Conservation (phyloP, 305 asterid species). For the Striga hermonthica region DNA sequence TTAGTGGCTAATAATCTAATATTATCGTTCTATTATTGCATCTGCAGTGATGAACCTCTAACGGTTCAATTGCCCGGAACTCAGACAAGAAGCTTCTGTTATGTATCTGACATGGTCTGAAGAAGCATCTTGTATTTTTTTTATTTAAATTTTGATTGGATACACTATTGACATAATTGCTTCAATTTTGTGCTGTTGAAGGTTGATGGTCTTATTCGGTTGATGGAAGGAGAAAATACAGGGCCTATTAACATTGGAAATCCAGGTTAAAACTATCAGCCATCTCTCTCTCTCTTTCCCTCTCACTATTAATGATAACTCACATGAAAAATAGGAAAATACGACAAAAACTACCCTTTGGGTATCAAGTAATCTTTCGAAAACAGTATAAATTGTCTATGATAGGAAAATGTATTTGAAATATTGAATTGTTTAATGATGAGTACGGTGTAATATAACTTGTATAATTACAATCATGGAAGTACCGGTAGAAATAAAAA, state of each 20-base stretch:
- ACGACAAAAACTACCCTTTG: too few relatives aligned
- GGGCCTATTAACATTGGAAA: slow-evolving; percentile 93
- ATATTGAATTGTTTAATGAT: too few relatives aligned
- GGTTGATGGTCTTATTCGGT: slow-evolving; percentile 86
- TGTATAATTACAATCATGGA: too few relatives aligned
- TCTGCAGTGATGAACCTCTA: slow-evolving; percentile 52
- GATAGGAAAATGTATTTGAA: too few relatives aligned
- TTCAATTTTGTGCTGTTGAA: slow-evolving; percentile 30
- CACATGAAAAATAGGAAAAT: too few relatives aligned
- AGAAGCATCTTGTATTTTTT: not conserved
- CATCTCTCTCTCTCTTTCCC: not conserved
- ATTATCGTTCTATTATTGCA: not conserved
- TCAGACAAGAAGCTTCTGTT: slow-evolving; percentile 83
- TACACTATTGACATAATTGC: slow-evolving; percentile 1
- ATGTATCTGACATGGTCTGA: slow-evolving; percentile 65
- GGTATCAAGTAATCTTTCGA: too few relatives aligned
- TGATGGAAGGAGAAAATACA: slow-evolving; percentile 78
- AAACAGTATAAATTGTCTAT: too few relatives aligned
- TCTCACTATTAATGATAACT: not conserved
- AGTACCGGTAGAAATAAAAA: too few relatives aligned
- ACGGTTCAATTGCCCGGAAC: slow-evolving; percentile 81
- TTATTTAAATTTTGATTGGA: not conserved
- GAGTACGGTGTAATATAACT: too few relatives aligned
- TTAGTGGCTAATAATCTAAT: not conserved
- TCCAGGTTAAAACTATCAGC: slow-evolving; percentile 50